Base-by-base conservation (phyloP, 192 early-diverging fungal species). In the Entrophospora sp. region DNA sequence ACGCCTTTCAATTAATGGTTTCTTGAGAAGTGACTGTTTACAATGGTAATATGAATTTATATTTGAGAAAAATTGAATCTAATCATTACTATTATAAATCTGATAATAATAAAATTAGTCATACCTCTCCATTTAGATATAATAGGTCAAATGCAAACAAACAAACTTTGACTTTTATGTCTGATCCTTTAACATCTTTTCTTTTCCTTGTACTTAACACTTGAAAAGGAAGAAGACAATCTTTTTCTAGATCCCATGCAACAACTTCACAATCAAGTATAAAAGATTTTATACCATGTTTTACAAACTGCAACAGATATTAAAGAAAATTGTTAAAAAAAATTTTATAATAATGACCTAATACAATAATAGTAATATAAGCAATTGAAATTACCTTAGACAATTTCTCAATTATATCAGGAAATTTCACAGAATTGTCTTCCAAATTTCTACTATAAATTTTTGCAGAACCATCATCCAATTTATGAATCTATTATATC, bases 231-330 rank as follows among this genome's bases (percentile, higher is more conserved):
- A 87, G 77, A 31, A 92, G 90, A 67, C n/a, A n/a, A n/a, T 81
- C 85, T 40, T 88, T 78, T 27, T 87, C 79, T 18, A 75, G 73
- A 34, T 94, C 89, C 83, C 89, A 90, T 2, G 91, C 93, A 8
- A 95, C 93, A 8, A 88, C 88, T 70, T 95, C 93, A 57, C 87
- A 87, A 64, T 95, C 93, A 24, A 95, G 74, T 3, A 95, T 90
- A 77, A 94, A 95, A 43, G 88, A 90, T 10, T 49, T 83, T n/a
- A 69, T 66, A 16, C 61, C 36, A 22, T 85, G n/a, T 80, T 27
- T 65, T 68, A 68, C 82, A 82, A 65, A 81, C 79, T 49, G n/a
- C n/a, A n/a, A n/a, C n/a, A n/a, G n/a, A n/a, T n/a, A n/a, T n/a
- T n/a, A n/a, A n/a, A n/a, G n/a, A n/a, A n/a, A n/a, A n/a, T n/a